A percentile compares a stretch with the other conserved stretches of the same genome.
Evolutionary conservation across 345 rosid genomes (phyloP).

Genomic region (Boechera stricta): DNA sequence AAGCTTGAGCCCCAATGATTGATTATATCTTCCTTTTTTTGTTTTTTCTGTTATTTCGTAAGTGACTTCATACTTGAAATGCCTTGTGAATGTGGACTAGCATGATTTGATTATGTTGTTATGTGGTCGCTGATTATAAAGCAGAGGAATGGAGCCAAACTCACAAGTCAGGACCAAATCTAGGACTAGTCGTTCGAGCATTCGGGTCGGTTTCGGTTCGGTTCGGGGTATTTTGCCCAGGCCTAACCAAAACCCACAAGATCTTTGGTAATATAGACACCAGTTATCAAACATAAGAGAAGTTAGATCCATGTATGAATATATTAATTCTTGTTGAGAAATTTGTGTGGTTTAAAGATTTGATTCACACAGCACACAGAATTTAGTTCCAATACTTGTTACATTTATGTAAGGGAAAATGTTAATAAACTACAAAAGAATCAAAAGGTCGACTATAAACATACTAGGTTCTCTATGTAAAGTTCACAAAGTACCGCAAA

Average conservation of each 20-base stretch:
- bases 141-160: not conserved
- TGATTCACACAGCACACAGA: not conserved
- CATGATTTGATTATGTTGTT: not conserved
- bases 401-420: not conserved
- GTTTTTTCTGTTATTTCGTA: not conserved
- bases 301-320: not conserved
- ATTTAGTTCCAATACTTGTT: not conserved
- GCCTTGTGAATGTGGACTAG: slow-evolving; percentile 20
- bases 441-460: not conserved
- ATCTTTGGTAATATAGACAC: not conserved
- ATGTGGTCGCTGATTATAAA: not conserved
- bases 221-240: too few species aligned
- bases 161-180: not conserved
- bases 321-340: not conserved
- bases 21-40: not conserved
- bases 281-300: not conserved
- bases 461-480: not conserved
- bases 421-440: not conserved
- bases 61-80: not conserved
- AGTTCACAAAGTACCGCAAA: too few species aligned
- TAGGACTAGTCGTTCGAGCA: too few species aligned
- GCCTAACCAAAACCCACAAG: not conserved
- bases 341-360: not conserved
- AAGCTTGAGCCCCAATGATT: slow-evolving; percentile 57
- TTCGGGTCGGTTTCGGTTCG: too few species aligned